phyloP scores from a whole-genome alignment of 2,329 filamentous ascomycete species.

The Mycogone perniciosa region DNA sequence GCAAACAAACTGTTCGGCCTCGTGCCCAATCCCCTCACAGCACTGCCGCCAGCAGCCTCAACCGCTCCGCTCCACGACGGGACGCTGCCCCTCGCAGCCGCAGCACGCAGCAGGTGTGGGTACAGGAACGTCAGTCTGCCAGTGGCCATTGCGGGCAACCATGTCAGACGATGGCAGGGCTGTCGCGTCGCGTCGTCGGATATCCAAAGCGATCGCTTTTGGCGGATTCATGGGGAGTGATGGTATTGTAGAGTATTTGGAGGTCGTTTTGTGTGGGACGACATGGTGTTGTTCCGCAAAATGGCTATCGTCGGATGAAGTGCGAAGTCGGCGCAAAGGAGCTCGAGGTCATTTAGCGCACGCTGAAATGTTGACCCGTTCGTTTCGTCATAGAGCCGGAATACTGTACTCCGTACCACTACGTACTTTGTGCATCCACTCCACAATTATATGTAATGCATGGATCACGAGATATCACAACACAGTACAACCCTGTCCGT shows the following conservation, averaged over 20 bases:
- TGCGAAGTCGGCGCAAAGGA: constrained; percentile 3
- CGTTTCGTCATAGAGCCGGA: no score
- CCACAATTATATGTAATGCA: no score
- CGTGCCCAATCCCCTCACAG: constrained; percentile 20
- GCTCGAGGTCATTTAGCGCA: background rate
- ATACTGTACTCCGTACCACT: no score
- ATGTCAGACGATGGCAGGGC: background rate
- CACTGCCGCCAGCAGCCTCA: constrained; percentile 1
- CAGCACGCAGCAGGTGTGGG: constrained; percentile 56
- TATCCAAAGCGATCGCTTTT: no score
- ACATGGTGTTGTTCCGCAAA: background rate
- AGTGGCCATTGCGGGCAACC: constrained; percentile 45
- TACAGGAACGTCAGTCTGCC: constrained; percentile 62
- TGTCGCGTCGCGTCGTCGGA: background rate
- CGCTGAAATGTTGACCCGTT: background rate
- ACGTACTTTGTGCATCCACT: no score
- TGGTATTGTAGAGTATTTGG: no score
- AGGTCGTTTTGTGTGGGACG: background rate
- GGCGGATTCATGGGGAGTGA: constrained; percentile 1
- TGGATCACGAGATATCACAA: no score
- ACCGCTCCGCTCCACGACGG: constrained; percentile 7
- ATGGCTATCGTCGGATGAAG: constrained; percentile 13
- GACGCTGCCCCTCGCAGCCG: constrained; percentile 21
- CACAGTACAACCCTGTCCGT: no score
- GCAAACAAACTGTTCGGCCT: constrained; percentile 42